Base-by-base conservation (phyloP, 257 asterid species). In the Capsicum pubescens region DNA sequence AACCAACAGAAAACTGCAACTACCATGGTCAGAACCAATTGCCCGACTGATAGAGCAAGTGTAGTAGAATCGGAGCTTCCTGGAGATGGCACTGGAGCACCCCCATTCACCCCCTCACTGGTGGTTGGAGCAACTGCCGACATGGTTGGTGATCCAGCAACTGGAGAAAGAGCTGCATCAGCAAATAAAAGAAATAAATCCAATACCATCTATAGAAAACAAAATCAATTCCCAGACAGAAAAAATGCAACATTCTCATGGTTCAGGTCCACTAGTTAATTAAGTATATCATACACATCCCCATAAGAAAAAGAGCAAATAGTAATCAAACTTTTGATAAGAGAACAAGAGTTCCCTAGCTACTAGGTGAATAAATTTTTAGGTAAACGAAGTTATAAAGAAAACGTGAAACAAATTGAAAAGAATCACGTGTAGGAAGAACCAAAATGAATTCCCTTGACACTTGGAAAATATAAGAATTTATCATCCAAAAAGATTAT, bases 91-190 rank as follows among this genome's bases (percentile, higher is more conserved):
- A 92, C 85, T 0, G 95, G 92, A 48, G 93, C 86, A n/a, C 48
- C 87, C 32, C 61, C 91, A 57, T 6, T 86, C 48, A 83, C 79
- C 55, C 89, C 93, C 8, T 44, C 17, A 3, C 87, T 52, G 1
- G 84, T 10, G 5, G 89, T 55, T 10, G 95, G 94, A 83, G 90
- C 83, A 54, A 86, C 88, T 0, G 89, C 86, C 6, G 83, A 61
- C 0, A 87, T 17, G 85, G 87, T 86, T 4, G 98, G 94, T 59
- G 97, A 81, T 32, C 78, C 1, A 17, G 90, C 90, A 17, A n/a
- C 0, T 15, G 98, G 98, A 63, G 98, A 82, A 19, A 71, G 83
- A 80, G 94, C 97, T 94, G 89, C 42, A 82, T 8, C 54, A 67
- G 5, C 84, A 68, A 16, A 55, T 67, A 12, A 14, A 46, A 80